Evolutionary conservation across 1,284 basidiomycete species (phyloP), one percentile per base, ranked within the genome.

Genomic region (Leccinum angustisporum): DNA sequence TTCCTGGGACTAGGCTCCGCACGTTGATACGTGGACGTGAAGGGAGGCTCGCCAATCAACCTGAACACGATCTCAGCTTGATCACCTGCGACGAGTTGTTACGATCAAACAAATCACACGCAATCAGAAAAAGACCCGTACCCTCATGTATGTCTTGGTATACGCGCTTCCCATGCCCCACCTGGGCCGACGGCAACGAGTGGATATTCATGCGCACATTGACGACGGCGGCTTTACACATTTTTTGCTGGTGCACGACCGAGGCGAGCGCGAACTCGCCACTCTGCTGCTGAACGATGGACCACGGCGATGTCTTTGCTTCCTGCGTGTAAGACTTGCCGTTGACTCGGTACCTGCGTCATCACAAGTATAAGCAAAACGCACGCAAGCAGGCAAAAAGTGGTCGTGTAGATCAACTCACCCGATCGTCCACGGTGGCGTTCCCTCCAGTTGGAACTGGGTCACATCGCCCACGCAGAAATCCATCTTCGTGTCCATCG

Each of bases 381-480:
- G 14, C 50, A 58, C 33, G 14, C 50, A 46, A 36, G 13, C 46
- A 48, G 14, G 27, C 27, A 27, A 25, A 8, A 43, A 4, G n/a
- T 21, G 9, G 7, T 57, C 40, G 21, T 5, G 57, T 34, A 25
- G 33, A n/a, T 14, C 48, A 13, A 78, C 86, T 59, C 68, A 95
- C 87, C 88, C 88, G 61, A 99, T 87, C 5, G 88, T 90, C 95
- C 97, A 99, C 2, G 97, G 96, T n/a, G 96, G 88, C 54, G 87
- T 92, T 57, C 97, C 97, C 76, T 98, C 95, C 18, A 99, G 80
- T 70, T 96, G 87, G 81, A 97, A 98, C 66, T 95, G 93, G 10
- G 94, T 84, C 55, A 86, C 83, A 68, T 98, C 96, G 30, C 96
- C 97, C 9, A 95, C 91, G 75, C 97, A 99, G 67, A 92, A 90